phyloP scores from a whole-genome alignment of 2,329 filamentous ascomycete species.

The Cylindrodendrum hubeiense region DNA sequence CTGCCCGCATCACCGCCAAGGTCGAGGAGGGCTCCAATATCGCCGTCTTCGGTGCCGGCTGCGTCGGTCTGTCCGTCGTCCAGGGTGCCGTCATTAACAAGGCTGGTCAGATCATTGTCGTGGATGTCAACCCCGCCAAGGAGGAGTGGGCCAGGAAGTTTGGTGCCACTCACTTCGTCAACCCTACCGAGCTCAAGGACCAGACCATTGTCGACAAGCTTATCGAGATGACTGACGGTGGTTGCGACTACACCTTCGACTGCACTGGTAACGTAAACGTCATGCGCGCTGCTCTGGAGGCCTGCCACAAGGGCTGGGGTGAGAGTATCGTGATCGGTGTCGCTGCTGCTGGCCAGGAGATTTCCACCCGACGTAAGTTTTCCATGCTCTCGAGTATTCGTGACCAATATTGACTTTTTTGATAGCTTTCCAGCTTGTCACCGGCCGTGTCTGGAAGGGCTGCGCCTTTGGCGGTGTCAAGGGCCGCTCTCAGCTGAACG shows the following conservation, averaged over 20 bases:
- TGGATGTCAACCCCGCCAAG: conserved; percentile 86
- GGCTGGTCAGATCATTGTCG: conserved; percentile 81
- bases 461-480: conserved; percentile 99
- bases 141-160: conserved; percentile 95
- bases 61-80: conserved; percentile 94
- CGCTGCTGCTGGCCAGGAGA: conserved; percentile 95
- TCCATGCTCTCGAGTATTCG: not conserved
- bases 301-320: conserved; percentile 99
- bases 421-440: conserved; percentile 98
- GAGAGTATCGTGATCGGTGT: conserved; percentile 98
- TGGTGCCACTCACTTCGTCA: conserved; percentile 96
- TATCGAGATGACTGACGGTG: conserved; percentile 97
- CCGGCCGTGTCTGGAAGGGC: conserved; percentile 96
- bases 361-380: conserved; percentile 87
- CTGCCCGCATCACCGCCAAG: conserved; percentile 91
- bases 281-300: conserved; percentile 95
- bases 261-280: conserved; percentile 98
- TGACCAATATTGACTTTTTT: conserved; percentile 42
- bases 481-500: conserved; percentile 91
- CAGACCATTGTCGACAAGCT: conserved; percentile 93
- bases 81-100: conserved; percentile 91
- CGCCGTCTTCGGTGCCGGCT: conserved; percentile 94
- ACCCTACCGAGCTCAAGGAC: conserved; percentile 82
- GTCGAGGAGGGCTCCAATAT: conserved; percentile 91
- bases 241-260: conserved; percentile 99